Conservation (phyloP, 2,329 filamentous ascomycete species). For the Penicillium sp. region DNA sequence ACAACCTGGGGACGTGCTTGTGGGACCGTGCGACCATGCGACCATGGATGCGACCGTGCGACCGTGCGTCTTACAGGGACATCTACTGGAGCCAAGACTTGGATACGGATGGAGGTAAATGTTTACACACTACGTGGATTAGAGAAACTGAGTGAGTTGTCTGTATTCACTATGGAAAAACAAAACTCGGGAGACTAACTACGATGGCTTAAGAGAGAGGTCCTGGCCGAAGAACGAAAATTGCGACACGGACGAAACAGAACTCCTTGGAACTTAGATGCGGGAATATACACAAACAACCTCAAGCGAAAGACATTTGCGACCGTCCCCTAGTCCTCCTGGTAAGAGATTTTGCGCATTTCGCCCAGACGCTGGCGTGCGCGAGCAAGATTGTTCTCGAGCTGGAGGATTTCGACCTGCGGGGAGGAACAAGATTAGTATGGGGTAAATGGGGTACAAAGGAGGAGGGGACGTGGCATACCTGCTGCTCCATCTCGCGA, state of each 20-base stretch:
- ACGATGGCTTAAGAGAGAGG: neutral
- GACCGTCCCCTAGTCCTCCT: slow-evolving; percentile 60
- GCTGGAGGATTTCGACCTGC: slow-evolving; percentile 93
- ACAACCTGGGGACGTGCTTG: neutral
- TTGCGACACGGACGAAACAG: neutral
- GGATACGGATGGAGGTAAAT: neutral
- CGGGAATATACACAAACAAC: slow-evolving; percentile 7
- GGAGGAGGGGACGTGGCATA: slow-evolving; percentile 48
- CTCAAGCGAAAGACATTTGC: neutral
- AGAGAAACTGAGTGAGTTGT: neutral
- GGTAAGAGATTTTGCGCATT: slow-evolving; percentile 97
- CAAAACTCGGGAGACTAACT: slow-evolving; percentile 5
- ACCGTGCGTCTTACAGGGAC: neutral
- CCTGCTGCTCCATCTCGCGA: slow-evolving; percentile 98
- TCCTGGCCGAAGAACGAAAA: neutral
- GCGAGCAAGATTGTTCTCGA: slow-evolving; percentile 79
- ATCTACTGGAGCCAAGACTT: neutral
- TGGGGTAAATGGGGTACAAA: neutral
- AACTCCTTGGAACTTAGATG: neutral
- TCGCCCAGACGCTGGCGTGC: slow-evolving; percentile 84
- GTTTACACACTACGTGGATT: neutral
- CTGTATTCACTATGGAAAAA: slow-evolving; percentile 10
- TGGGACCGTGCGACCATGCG: neutral
- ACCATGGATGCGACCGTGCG: neutral
- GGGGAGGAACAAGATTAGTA: slow-evolving; percentile 12